A percentile compares a stretch with the other conserved stretches of the same genome.
Conservation (phyloP, 176 grass and related monocot genomes). For the Zea luxurians region DNA sequence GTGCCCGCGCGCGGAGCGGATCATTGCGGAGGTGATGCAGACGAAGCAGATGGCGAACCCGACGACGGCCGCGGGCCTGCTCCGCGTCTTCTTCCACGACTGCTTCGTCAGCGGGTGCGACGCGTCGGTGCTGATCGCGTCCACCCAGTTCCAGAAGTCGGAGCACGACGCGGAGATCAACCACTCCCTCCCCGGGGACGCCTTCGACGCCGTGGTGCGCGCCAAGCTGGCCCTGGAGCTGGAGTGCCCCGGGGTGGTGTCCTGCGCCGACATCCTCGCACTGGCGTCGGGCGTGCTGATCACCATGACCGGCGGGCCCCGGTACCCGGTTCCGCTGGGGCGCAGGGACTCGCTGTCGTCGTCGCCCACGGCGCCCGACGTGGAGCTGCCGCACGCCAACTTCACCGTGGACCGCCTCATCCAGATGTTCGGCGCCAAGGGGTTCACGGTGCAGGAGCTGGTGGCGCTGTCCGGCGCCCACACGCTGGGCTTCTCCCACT, state of each 20-base stretch:
- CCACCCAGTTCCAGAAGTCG: constrained; percentile 57
- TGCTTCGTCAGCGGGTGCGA: constrained; percentile 86
- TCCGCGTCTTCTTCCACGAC: constrained; percentile 90
- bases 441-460: constrained; percentile 58
- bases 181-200: constrained; percentile 77
- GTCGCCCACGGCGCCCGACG: constrained; percentile 41
- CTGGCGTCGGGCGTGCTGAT: constrained; percentile 64
- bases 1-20: constrained; percentile 66
- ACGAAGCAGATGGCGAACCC: constrained; percentile 70
- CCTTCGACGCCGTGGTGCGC: constrained; percentile 73
- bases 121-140: constrained; percentile 67
- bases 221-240: constrained; percentile 77
- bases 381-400: constrained; percentile 52
- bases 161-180: constrained; percentile 77
- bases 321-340: constrained; percentile 59
- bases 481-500: constrained; percentile 72
- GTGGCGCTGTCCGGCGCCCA: constrained; percentile 76
- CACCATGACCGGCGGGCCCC: constrained; percentile 73
- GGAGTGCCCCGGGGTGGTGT: constrained; percentile 83
- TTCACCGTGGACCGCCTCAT: constrained; percentile 43
- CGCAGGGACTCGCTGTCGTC: constrained; percentile 73
- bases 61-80: constrained; percentile 74
- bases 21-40: constrained; percentile 66
- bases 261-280: constrained; percentile 84
- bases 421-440: constrained; percentile 51